Base-by-base conservation (phyloP, 108 stramenopile genomes). In the Skeletonema grethae region DNA sequence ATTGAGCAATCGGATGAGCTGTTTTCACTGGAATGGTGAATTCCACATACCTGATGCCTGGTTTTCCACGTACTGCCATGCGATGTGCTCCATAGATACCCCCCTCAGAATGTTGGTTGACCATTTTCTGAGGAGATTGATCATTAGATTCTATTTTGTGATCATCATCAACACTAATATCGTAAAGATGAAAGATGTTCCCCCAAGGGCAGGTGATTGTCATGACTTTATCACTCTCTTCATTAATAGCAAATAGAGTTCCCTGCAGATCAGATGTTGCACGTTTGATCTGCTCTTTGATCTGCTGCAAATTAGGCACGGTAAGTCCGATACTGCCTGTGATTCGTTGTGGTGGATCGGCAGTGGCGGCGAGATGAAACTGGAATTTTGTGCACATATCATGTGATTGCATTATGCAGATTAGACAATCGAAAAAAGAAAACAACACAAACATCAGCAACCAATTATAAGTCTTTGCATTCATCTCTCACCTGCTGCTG, bases 341-440 rank as follows among this genome's bases (percentile, higher is more conserved):
- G 10, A 84, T 57, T 69, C 65, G 53, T 57, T 84, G 84, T 12
- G 76, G 59, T 35, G 50, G 63, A 50, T 80, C 82, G 18, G 63
- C 66, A 10, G 32, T 65, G 11, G 71, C 76, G 36, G 87, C 87
- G 45, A 89, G 76, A 73, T 89, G 88, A 20, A 89, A 80, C 74
- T 70, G 12, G 4, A 0, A 1, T 15, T n/a, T 43, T 2, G 13
- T 43, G 41, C 5, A n/a, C 41, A 43, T n/a, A n/a, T n/a, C 0
- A 10, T 43, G 41, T 43, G 15, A 43, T 43, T 3, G 15, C 2
- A 43, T 43, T 4, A 43, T n/a, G 15, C 10, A n/a, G 4, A 43
- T n/a, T n/a, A 43, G 15, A n/a, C 41, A 15, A 43, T 38, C 36
- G 10, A 38, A 38, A 38, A 11, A 9, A 43, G 2, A 5, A 43